Base-by-base conservation (phyloP, 1,139 yeast species). In the Pichia sp. region DNA sequence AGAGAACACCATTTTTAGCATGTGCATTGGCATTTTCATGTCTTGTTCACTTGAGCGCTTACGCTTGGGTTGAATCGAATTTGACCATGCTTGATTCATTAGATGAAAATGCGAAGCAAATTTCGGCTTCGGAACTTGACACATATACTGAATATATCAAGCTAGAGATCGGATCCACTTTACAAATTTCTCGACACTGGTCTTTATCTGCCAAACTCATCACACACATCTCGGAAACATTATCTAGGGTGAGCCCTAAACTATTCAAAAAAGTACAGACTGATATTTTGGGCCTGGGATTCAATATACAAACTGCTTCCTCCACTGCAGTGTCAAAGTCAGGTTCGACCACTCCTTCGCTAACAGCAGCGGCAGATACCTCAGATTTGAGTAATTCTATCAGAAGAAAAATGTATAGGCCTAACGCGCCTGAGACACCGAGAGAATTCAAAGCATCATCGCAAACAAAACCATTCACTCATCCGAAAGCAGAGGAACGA, bases 21-120 rank as follows among this genome's bases (percentile, higher is more conserved):
- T 77, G 82, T 58, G 74, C 80, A 0, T 65, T 77, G 49, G 82
- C 82, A 1, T 74, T 76, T 60, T 73, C 79, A 0, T 72, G 77
- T 3, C 62, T 77, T 45, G 79, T 76, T 19, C 80, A 76, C 62
- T 60, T 76, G 10, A 75, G 79, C 51, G 77, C 80, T 0, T 76
- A 74, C 57, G 66, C 77, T 2, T 77, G 82, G 82, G 70, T 70
- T 22, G 75, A 73, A 48, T 67, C 73, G 1, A 59, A 62, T 46
- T 48, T 66, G 21, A 31, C 21, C 8, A 16, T 52, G n/a, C 47
- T 48, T 5, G 51, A 50, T 16, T 36, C 48, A n/a, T 39, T 56
- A 5, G 58, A 56, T 16, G 46, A 60, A 25, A 50, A 47, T 8
- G 55, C 57, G 5, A 46, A 49, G 36, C 37, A 52, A 3, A 61